phyloP scores from a whole-genome alignment of 805 yeast species.

The Wickerhamiella musiphila region DNA sequence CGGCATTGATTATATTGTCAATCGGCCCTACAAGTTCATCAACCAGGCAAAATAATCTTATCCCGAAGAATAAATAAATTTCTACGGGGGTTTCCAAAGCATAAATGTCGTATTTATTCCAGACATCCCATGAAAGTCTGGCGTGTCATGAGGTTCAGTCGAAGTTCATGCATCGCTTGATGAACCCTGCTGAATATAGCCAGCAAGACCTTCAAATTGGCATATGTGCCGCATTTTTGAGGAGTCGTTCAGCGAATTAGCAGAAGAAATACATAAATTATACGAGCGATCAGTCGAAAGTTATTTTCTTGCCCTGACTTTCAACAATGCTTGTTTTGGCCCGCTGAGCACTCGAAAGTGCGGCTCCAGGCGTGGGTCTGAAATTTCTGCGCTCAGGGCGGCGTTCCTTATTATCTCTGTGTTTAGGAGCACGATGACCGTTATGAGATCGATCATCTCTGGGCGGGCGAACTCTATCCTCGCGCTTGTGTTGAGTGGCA shows the following conservation, averaged over 20 bases:
- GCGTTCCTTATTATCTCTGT: not conserved
- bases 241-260: too few species aligned
- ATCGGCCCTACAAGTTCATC: conserved; percentile 11
- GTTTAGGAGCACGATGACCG: not conserved
- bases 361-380: conserved; percentile 44
- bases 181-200: too few species aligned
- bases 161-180: too few species aligned
- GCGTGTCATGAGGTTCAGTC: too few species aligned
- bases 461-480: not conserved
- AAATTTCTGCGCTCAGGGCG: conserved; percentile 2
- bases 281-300: too few species aligned
- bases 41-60: conserved; percentile 4
- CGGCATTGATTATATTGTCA: not conserved
- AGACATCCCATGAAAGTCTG: too few species aligned
- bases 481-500: not conserved
- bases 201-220: too few species aligned
- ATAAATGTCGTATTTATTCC: too few species aligned
- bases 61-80: too few species aligned
- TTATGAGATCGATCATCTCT: not conserved
- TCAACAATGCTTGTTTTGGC: conserved; percentile 78
- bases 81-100: too few species aligned
- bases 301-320: conserved; percentile 75
- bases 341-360: conserved; percentile 76
- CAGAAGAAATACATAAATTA: too few species aligned
- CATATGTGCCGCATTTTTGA: too few species aligned